Conservation (phyloP, 2,329 filamentous ascomycete genomes). For the Monosporascus sp. region DNA sequence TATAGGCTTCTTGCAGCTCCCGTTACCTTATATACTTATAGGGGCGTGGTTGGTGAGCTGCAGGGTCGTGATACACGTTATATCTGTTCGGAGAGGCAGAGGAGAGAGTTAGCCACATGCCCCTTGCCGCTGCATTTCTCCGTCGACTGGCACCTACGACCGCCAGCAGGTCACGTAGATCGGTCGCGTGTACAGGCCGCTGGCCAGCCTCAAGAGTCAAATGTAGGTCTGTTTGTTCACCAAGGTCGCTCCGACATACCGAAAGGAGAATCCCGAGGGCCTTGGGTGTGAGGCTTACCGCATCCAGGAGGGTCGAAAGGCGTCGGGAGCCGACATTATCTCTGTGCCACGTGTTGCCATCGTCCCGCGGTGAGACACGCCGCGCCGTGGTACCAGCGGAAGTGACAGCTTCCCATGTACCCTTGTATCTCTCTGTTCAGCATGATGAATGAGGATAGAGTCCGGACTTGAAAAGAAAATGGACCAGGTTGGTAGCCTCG, state of each 20-base stretch:
- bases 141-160: neutral
- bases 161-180: neutral
- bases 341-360: conserved; percentile 8
- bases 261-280: neutral
- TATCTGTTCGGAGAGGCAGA: no score
- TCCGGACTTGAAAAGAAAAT: neutral
- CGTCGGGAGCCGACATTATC: conserved; percentile 8
- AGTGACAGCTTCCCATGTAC: conserved; percentile 9
- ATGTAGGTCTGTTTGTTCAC: neutral
- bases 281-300: neutral
- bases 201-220: neutral
- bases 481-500: neutral
- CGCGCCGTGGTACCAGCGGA: conserved; percentile 3
- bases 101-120: no score
- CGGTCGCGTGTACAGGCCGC: no score
- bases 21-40: no score
- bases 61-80: no score
- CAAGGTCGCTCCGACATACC: neutral
- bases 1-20: no score
- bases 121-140: neutral
- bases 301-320: neutral
- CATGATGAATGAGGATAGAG: neutral
- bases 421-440: conserved; percentile 6
- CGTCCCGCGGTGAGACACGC: conserved; percentile 4
- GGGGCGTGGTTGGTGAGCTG: no score